Evolutionary conservation across 2,329 filamentous ascomycete genomes (phyloP), one percentile per base, ranked within the genome.

Genomic region (Rhytidhysteron rufulum): DNA sequence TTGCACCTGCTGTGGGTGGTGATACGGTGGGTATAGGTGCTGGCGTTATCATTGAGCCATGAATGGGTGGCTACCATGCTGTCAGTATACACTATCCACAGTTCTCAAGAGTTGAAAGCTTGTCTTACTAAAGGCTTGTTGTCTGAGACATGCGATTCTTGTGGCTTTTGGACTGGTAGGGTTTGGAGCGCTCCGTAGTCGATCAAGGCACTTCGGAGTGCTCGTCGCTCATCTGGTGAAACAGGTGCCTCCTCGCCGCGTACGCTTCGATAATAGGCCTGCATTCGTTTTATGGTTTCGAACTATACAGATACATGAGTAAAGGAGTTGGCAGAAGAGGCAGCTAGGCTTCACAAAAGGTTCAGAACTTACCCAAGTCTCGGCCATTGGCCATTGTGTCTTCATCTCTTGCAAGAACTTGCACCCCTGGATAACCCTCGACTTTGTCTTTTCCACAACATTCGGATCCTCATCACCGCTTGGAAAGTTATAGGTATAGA

Each of bases 261-360:
- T 1, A 61, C 51, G 7, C 60, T 62, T 33, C 59, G 57, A 42
- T 68, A 68, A 46, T 65, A 67, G 0, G 58, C 63, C 34, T 67
- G 64, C 65, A 68, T 68, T 42, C 63, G 63, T 40, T 66, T 67
- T 48, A 68, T 67, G 1, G 65, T 68, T 30, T 68, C 63, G 22
- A 63, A 66, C 63, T 66, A 20, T 16, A 7, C 7, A 3, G 11
- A 3, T 37, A 31, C 7, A 15, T 5, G 9, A 18, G 27, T 19
- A 37, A 31, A 16, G n/a, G n/a, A n/a, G n/a, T n/a, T n/a, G n/a
- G n/a, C n/a, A n/a, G n/a, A n/a, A n/a, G n/a, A n/a, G n/a, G n/a
- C n/a, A n/a, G n/a, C n/a, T n/a, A n/a, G n/a, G n/a, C n/a, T n/a
- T n/a, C n/a, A n/a, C n/a, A n/a, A 22, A 20, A 15, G 30, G 17